A percentile compares a stretch with the other conserved stretches of the same genome.
These are phyloP conservation scores for Steccherinum ochraceum DNA, from an alignment of 768 basidiomycete species.

Conservation along the genomic window DNA sequence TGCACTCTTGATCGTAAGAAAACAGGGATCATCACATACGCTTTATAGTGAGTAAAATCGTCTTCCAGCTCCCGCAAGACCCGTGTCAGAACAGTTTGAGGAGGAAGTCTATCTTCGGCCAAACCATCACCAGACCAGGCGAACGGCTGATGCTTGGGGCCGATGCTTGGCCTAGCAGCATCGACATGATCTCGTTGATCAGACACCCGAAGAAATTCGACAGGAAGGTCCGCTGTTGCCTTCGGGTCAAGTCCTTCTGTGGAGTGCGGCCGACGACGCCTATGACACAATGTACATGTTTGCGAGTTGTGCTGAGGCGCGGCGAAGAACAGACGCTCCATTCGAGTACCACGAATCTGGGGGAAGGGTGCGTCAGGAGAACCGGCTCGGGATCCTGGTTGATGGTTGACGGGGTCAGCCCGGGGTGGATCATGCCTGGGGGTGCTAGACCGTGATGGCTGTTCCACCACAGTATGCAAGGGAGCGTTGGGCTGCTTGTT, in stretches of 20 bases:
- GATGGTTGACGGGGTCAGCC: too few species aligned
- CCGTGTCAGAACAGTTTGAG: slow-evolving; percentile 80
- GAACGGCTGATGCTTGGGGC: too few species aligned
- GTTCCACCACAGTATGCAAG: background rate
- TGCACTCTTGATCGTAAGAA: background rate
- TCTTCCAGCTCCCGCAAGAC: slow-evolving; percentile 89
- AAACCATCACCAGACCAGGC: too few species aligned
- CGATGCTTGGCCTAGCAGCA: background rate
- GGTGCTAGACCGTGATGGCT: too few species aligned
- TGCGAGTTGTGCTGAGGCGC: slow-evolving; percentile 68
- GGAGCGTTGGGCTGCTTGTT: too few species aligned
- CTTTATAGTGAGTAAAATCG: slow-evolving; percentile 92
- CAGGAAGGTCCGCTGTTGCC: background rate
- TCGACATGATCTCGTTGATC: slow-evolving; percentile 23
- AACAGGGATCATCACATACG: too few species aligned
- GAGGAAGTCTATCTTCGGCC: slow-evolving; percentile 45
- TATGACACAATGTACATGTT: slow-evolving; percentile 63
- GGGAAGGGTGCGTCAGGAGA: slow-evolving; percentile 55
- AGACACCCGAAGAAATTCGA: slow-evolving; percentile 5
- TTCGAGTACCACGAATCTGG: slow-evolving; percentile 68
- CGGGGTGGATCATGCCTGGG: too few species aligned
- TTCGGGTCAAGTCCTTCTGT: background rate
- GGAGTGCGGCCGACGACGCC: slow-evolving; percentile 24
- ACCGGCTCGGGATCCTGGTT: background rate
- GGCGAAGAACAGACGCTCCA: slow-evolving; percentile 79